These are phyloP conservation scores for Vaccinium corymbosum DNA, from an alignment of 148 eudicot genomes.

Conservation along the genomic window DNA sequence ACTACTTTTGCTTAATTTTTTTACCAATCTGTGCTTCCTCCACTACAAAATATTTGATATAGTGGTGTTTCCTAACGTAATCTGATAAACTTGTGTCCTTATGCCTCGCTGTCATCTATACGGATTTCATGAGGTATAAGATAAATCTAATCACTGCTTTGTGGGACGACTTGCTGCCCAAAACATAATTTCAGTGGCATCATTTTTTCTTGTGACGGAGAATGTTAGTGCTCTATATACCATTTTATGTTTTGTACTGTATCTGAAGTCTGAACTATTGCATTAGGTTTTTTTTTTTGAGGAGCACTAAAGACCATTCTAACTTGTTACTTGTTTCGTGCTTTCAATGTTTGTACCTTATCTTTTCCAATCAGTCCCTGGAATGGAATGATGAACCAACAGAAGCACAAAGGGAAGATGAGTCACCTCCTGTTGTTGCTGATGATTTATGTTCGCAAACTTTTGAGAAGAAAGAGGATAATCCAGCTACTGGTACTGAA, in stretches of 20 bases:
- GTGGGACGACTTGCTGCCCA: not conserved
- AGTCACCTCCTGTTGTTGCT: conserved; percentile 34
- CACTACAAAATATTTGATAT: not conserved
- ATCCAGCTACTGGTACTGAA: conserved; percentile 40
- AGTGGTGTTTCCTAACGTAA: not conserved
- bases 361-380: conserved; percentile 42
- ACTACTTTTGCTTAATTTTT: not conserved
- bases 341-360: conserved; percentile 7
- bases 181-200: not conserved
- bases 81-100: not conserved
- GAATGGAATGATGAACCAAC: conserved; percentile 91
- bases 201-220: not conserved
- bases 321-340: not conserved
- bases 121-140: not conserved
- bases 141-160: not conserved
- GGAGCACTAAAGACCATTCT: conserved; percentile 6
- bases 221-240: not conserved
- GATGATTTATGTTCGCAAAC: conserved; percentile 49
- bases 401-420: conserved; percentile 70
- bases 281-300: not conserved
- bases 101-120: not conserved
- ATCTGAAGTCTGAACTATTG: not conserved
- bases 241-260: not conserved
- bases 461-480: conserved; percentile 58
- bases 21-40: not conserved